Conservation (phyloP, 352 stramenopile genomes). For the Pythium catenulatum region DNA sequence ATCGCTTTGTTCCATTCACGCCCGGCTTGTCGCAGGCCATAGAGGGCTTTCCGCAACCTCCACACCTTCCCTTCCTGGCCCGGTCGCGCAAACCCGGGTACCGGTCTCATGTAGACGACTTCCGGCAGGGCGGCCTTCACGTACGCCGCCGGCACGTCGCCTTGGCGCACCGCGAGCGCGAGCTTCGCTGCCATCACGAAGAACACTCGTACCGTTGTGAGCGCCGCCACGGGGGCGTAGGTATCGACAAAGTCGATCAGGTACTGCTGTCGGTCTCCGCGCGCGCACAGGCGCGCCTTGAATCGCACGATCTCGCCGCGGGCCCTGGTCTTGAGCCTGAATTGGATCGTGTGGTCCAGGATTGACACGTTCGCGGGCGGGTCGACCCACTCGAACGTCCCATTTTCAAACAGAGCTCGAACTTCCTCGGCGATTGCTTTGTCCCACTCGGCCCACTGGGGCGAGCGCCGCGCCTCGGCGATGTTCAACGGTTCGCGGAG, state of each 20-base stretch:
- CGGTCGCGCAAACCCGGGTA: background rate
- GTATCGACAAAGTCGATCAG: background rate
- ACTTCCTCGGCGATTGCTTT: slow-evolving; percentile 1
- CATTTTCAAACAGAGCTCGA: background rate
- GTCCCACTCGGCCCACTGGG: background rate
- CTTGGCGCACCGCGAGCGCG: background rate
- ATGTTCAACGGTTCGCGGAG: slow-evolving; percentile 15
- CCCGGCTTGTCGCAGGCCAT: slow-evolving; percentile 62
- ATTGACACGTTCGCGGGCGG: background rate
- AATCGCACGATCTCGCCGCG: background rate
- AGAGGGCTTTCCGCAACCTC: slow-evolving; percentile 46
- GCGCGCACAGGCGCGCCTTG: slow-evolving; percentile 2
- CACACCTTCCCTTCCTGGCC: slow-evolving; percentile 37
- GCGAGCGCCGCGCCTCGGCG: background rate
- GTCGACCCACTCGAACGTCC: slow-evolving; percentile 6
- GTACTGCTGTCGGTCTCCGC: background rate
- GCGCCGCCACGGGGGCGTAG: background rate
- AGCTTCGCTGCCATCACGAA: background rate
- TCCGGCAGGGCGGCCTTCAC: background rate
- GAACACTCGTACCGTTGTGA: slow-evolving; percentile 10
- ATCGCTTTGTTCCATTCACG: slow-evolving; percentile 55
- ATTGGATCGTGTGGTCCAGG: slow-evolving; percentile 16
- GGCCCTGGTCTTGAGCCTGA: background rate
- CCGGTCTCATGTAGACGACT: slow-evolving; percentile 7
- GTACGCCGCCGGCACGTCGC: slow-evolving; percentile 25